phyloP scores from a whole-genome alignment of 352 stramenopile species.

The Phytophthora syringae region DNA sequence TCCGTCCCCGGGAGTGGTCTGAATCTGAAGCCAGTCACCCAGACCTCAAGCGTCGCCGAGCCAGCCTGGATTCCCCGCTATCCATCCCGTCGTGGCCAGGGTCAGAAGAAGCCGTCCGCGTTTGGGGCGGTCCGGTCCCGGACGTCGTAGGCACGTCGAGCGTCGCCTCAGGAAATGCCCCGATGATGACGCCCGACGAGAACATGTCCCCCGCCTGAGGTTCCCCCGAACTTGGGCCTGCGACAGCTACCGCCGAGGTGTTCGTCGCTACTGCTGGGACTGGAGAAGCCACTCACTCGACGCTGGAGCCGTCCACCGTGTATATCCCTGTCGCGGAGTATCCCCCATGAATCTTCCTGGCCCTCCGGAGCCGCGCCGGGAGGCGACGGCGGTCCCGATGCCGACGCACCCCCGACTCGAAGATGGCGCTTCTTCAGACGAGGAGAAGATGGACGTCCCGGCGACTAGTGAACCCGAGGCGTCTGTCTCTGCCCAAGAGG shows the following conservation, averaged over 20 bases:
- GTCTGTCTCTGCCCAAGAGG: too few relatives aligned
- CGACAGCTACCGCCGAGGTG: neutral
- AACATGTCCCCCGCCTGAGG: constrained; percentile 1
- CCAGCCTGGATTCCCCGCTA: neutral
- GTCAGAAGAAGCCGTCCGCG: neutral
- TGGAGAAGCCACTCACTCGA: neutral
- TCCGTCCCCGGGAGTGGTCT: neutral
- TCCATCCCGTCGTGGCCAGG: neutral
- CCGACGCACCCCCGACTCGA: too few relatives aligned
- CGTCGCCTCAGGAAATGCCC: constrained; percentile 1
- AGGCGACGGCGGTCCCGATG: too few relatives aligned
- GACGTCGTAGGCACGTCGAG: neutral
- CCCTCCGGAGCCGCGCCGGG: neutral
- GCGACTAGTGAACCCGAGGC: too few relatives aligned
- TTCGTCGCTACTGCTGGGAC: neutral
- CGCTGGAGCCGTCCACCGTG: neutral
- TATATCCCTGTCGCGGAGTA: neutral
- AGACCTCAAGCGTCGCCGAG: neutral
- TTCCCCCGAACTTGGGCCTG: neutral
- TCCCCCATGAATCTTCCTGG: neutral
- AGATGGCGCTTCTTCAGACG: too few relatives aligned
- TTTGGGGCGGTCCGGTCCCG: neutral
- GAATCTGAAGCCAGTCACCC: neutral
- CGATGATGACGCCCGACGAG: constrained; percentile 6
- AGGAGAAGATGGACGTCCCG: too few relatives aligned